These are phyloP conservation scores for Calonectria pteridis DNA, from an alignment of 2,329 filamentous ascomycete species.

Conservation along the genomic window DNA sequence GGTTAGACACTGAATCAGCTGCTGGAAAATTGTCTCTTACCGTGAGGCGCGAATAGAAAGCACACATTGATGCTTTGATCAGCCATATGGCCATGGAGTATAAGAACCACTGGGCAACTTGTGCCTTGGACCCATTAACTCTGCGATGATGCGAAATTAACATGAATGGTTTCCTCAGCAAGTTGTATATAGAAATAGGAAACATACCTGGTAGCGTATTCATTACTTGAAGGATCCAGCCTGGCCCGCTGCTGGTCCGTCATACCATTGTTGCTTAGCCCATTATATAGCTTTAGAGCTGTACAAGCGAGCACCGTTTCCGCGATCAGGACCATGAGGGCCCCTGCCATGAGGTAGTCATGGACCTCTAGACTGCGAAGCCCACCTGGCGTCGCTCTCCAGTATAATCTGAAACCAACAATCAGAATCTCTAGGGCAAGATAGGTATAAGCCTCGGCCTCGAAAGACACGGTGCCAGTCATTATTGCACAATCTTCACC, in stretches of 20 bases:
- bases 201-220: not conserved
- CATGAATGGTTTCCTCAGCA: not conserved
- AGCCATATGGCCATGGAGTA: slow-evolving; percentile 4
- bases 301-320: not conserved
- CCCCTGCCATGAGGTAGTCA: slow-evolving; percentile 3
- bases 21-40: not conserved
- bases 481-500: not conserved
- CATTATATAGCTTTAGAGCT: not conserved
- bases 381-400: slow-evolving; percentile 5
- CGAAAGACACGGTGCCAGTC: not conserved
- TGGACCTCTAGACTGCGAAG: not conserved
- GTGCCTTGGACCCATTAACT: not conserved
- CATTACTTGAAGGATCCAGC: not conserved
- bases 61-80: slow-evolving; percentile 11
- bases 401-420: not conserved
- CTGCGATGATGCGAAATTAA: not conserved
- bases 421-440: not conserved
- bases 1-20: not conserved
- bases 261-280: not conserved
- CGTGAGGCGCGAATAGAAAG: slow-evolving; percentile 8
- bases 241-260: not conserved
- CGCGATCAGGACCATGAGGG: not conserved
- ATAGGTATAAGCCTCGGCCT: not conserved
- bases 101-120: not conserved
- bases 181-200: not conserved